These are phyloP conservation scores for Cucumis sativus DNA, from an alignment of 306 rosid species.

Conservation along the genomic window DNA sequence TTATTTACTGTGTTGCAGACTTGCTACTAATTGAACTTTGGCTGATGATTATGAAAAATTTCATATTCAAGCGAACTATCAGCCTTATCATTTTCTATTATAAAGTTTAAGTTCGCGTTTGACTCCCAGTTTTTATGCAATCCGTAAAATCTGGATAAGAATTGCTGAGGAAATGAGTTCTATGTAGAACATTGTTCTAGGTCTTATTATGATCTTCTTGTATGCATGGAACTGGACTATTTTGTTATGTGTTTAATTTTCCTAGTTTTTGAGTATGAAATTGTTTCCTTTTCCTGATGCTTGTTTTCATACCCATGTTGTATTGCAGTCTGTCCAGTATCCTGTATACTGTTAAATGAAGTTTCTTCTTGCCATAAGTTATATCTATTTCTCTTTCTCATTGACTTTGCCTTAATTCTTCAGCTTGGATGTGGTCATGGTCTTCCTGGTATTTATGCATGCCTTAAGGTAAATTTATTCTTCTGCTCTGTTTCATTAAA, in stretches of 20 bases:
- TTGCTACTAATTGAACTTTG: neutral
- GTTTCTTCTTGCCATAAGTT: neutral
- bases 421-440: slow-evolving; percentile 98
- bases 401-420: slow-evolving; percentile 14
- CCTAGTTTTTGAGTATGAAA: neutral
- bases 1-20: neutral
- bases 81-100: neutral
- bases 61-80: neutral
- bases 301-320: neutral
- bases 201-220: neutral
- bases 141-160: neutral
- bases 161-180: neutral
- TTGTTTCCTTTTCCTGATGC: neutral
- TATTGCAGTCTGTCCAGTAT: neutral
- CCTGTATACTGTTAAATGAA: neutral
- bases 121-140: neutral
- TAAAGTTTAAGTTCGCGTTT: neutral
- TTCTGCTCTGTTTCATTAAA: slow-evolving; percentile 3
- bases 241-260: neutral
- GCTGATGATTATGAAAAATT: neutral
- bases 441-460: slow-evolving; percentile 82
- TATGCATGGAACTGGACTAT: neutral
- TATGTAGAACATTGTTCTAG: neutral
- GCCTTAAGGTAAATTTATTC: slow-evolving; percentile 53
- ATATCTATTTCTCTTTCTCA: neutral